Evolutionary conservation across 805 yeast genomes (phyloP).

Genomic region (Myxozyma nipponensis): DNA sequence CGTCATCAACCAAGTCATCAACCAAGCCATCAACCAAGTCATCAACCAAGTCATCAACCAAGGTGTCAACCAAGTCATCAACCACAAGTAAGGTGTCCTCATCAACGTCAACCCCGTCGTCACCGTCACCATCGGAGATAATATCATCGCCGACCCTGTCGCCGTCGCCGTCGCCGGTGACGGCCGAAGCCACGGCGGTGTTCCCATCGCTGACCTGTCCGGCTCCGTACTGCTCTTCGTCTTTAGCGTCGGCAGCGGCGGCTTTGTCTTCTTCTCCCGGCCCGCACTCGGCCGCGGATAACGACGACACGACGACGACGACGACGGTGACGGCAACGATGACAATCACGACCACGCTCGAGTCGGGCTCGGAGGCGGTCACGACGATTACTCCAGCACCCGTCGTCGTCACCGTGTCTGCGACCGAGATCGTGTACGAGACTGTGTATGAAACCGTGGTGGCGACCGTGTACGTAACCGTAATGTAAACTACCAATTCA

Average conservation of each 20-base stretch:
- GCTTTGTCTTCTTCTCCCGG: neutral
- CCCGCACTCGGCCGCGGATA: neutral
- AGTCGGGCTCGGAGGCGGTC: neutral
- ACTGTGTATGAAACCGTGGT: neutral
- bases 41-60: neutral
- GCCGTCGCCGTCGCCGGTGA: neutral
- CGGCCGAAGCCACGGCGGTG: neutral
- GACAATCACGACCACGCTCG: neutral
- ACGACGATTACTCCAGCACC: neutral
- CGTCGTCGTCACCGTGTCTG: neutral
- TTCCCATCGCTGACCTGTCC: neutral
- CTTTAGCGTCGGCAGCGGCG: neutral
- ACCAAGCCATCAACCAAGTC: no score
- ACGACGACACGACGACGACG: neutral
- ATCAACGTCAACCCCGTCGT: neutral
- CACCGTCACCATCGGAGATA: neutral
- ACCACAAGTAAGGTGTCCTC: neutral
- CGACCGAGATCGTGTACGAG: neutral
- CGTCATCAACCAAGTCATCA: neutral
- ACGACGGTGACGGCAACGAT: neutral
- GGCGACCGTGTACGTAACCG: slow-evolving; percentile 1
- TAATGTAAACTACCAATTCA: no score
- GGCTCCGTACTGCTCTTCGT: neutral
- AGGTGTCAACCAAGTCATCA: neutral
- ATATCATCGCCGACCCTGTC: neutral